These are phyloP conservation scores for Lonicera japonica DNA, from an alignment of 129 eudicot genomes.

Conservation along the genomic window DNA sequence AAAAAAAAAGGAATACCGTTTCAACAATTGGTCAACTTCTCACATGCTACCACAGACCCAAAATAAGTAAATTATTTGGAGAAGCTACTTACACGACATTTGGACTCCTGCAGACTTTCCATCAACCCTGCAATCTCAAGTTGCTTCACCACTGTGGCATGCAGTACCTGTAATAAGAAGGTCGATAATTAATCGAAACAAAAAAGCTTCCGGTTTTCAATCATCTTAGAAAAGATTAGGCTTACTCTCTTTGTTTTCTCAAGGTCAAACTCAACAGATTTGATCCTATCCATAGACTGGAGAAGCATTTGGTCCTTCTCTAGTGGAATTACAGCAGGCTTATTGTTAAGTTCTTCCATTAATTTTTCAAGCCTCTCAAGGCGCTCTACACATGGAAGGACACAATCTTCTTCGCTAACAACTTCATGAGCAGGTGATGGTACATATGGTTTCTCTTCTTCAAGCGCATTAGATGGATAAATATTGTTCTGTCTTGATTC, in stretches of 20 bases:
- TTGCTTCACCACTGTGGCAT: slow-evolving; percentile 67
- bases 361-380: slow-evolving; percentile 56
- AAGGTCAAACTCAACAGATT: slow-evolving; percentile 74
- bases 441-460: slow-evolving; percentile 20
- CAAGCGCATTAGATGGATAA: slow-evolving; percentile 41
- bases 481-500: slow-evolving; percentile 37
- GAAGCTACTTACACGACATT: slow-evolving; percentile 42
- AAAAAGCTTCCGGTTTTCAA: not conserved
- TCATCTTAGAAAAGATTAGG: not conserved
- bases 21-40: not conserved
- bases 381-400: slow-evolving; percentile 65
- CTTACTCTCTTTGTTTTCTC: slow-evolving; percentile 77
- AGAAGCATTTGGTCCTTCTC: slow-evolving; percentile 74
- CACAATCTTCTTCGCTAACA: slow-evolving; percentile 27
- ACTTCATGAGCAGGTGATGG: slow-evolving; percentile 25
- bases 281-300: slow-evolving; percentile 72
- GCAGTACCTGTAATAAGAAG: slow-evolving; percentile 40
- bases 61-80: too few relatives aligned
- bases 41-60: not conserved
- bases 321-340: slow-evolving; percentile 58
- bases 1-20: too few relatives aligned
- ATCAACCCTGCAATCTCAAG: slow-evolving; percentile 49
- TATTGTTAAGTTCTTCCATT: slow-evolving; percentile 56
- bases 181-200: not conserved
- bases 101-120: slow-evolving; percentile 52